Percentiles rank a stretch among this genome's conserved stretches.
phyloP scores from a whole-genome alignment of 2,329 filamentous ascomycete species.

The Arthrinium phaeospermum region DNA sequence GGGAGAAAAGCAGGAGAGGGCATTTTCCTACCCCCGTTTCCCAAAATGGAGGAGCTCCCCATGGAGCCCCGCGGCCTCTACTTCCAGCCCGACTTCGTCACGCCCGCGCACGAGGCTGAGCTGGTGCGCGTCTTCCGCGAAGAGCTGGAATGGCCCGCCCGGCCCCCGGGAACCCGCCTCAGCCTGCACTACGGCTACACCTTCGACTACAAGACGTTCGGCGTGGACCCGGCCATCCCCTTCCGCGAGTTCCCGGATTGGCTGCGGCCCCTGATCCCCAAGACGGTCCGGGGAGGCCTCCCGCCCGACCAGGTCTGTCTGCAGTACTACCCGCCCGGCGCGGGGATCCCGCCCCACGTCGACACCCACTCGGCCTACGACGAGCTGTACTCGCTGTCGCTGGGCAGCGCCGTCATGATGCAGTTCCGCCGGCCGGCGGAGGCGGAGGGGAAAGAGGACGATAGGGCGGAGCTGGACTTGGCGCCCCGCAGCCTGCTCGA shows the following conservation, averaged over 20 bases:
- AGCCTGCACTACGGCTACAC: constrained; percentile 63
- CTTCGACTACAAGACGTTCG: constrained; percentile 65
- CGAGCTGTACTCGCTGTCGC: constrained; percentile 35
- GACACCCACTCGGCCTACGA: constrained; percentile 59
- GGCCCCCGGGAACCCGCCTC: constrained; percentile 45
- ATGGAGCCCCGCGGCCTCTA: constrained; percentile 45
- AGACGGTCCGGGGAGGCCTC: constrained; percentile 38
- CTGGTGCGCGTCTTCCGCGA: constrained; percentile 52
- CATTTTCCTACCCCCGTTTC: background rate
- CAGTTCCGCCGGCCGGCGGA: constrained; percentile 27
- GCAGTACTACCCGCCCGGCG: constrained; percentile 61
- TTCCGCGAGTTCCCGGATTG: constrained; percentile 58
- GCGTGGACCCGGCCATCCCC: constrained; percentile 54
- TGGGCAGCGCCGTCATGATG: constrained; percentile 33
- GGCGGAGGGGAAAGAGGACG: background rate
- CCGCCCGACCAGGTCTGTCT: constrained; percentile 61
- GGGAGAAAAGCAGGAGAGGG: background rate
- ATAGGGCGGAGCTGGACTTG: constrained; percentile 52
- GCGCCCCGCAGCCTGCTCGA: constrained; percentile 55
- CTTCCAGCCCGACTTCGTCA: constrained; percentile 55
- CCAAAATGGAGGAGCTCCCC: constrained; percentile 32
- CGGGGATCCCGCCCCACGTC: constrained; percentile 65
- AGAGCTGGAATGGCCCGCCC: constrained; percentile 53
- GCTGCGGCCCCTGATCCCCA: constrained; percentile 54
- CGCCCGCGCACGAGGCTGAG: constrained; percentile 47